Base-by-base conservation (phyloP, 2,329 filamentous ascomycete species). In the Gnomoniopsis smithogilvyi region DNA sequence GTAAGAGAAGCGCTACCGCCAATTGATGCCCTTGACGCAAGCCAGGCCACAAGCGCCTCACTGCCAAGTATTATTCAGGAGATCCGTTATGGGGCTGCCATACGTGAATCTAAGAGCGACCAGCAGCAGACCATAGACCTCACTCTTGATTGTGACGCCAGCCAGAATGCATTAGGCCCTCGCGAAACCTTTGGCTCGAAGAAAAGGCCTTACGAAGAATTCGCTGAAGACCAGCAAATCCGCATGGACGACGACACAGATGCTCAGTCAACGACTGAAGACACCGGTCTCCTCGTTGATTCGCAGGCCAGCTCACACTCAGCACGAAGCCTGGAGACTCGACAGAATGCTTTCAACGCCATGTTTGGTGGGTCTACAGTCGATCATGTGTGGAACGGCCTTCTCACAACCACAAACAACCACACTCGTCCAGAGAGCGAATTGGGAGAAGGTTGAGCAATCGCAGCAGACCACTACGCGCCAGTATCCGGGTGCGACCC, bases 361-460 rank as follows among this genome's bases (percentile, higher is more conserved):
- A 65, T 69, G 11, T 59, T 67, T 1, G 59, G 62, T 1, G 73
- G 72, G 48, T 67, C 63, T 34, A 59, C 59, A 3, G 61, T 43
- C 12, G 53, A 55, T 3, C 34, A 50, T 21, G 70, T 64, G 66
- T 53, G 45, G 7, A 43, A 55, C 1, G 70, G 77, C 19, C 61
- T 64, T 1, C 64, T 79, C 11, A 76, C 74, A 22, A 78, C 75
- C 2, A 71, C 70, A 0, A 73, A 75, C 59, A 69, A 76, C 38
- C 76, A 78, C 52, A 74, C 69, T 2, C 60, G 46, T 1, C 11
- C 66, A 0, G 76, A 78, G 2, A 49, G 58, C 3, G 76, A 78
- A 17, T 61, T 77, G 10, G 72, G 72, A 6, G 64, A 61, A 34
- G 45, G 26, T 12, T 62, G 56, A 64, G 24, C 15, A 22, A n/a